Base-by-base conservation (phyloP, 1,139 yeast species). In the Zygosaccharomyces sapae region DNA sequence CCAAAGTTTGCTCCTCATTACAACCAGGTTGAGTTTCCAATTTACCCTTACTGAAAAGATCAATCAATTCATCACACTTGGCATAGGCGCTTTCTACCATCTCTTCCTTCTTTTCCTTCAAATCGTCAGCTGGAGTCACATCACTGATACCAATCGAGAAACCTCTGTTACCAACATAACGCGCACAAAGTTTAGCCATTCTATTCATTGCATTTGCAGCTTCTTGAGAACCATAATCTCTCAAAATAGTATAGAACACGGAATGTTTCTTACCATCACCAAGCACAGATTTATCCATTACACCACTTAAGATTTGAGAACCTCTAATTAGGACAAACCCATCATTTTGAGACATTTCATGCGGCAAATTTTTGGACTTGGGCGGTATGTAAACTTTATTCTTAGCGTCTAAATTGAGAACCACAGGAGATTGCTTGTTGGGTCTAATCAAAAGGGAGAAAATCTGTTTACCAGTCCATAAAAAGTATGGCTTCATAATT, bases 221-320 rank as follows among this genome's bases (percentile, higher is more conserved):
- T 59, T 86, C 97, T 54, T 83, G 83, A 1, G 98, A 88, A 7
- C 99, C 98, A 67, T 84, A 90, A 66, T 94, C 98, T 69, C 98
- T 76, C 50, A 94, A 70, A 53, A 94, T 92, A 0, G 97, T 88
- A 65, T 94, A 94, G 63, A 94, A 94, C 0, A 94, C 96, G 2
- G 97, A 89, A 63, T 88, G 95, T 68, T 94, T 94, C 65, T 94
- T 94, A 70, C 98, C 99, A 67, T 94, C 99, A 59, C 99, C 99
- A 10, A 94, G 75, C 1, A 92, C 80, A 19, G 95, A 86, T 69
- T 94, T 94, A 69, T 94, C 99, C 98, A 94, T 92, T 25, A 87
- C 87, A 54, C 99, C 99, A 59, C 92, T 77, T 59, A 94, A 73
- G 43, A 94, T 81, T 56, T 89, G 79, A 1, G 97, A 88, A 16